phyloP scores from a whole-genome alignment of 164 flowering plant genomes.

The Magnolia changhungtana region DNA sequence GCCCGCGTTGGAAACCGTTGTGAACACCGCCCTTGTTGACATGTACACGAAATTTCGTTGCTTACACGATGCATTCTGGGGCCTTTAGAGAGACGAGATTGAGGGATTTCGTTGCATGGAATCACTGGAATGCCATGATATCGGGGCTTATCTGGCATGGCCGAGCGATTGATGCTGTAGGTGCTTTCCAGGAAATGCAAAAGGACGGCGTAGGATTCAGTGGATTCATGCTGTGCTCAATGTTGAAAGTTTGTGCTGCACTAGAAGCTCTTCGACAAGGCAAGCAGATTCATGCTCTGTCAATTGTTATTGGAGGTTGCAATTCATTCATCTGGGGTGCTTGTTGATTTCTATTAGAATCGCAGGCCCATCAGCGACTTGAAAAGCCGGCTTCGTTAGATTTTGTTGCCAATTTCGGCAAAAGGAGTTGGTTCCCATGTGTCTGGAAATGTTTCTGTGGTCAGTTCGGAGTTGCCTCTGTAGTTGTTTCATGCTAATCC shows the following conservation, averaged over 20 bases:
- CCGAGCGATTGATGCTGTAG: slow-evolving; percentile 25
- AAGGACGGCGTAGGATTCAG: slow-evolving; percentile 27
- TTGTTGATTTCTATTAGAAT: slow-evolving; percentile 43
- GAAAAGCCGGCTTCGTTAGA: too few relatives aligned
- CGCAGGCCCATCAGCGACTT: slow-evolving; percentile 14
- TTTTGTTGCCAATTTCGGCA: not conserved
- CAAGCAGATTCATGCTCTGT: slow-evolving; percentile 46
- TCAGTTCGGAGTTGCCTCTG: not conserved
- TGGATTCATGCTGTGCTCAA: slow-evolving; percentile 43
- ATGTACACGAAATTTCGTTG: slow-evolving; percentile 45
- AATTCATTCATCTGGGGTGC: slow-evolving; percentile 38
- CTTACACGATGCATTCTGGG: slow-evolving; percentile 25
- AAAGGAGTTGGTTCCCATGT: too few relatives aligned
- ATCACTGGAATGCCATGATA: slow-evolving; percentile 55
- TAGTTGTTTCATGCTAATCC: not conserved
- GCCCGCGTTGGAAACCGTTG: slow-evolving; percentile 20
- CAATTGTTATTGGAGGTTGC: slow-evolving; percentile 30
- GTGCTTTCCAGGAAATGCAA: slow-evolving; percentile 33
- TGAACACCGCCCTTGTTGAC: slow-evolving; percentile 47
- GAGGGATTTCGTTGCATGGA: slow-evolving; percentile 42
- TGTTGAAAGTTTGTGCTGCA: slow-evolving; percentile 45
- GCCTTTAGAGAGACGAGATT: slow-evolving; percentile 35
- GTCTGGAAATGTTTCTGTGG: too few relatives aligned
- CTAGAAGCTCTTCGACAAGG: slow-evolving; percentile 36
- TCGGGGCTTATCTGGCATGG: slow-evolving; percentile 38